Base-by-base conservation (phyloP, 73 alveolate species). In the Effrenium voratum region DNA sequence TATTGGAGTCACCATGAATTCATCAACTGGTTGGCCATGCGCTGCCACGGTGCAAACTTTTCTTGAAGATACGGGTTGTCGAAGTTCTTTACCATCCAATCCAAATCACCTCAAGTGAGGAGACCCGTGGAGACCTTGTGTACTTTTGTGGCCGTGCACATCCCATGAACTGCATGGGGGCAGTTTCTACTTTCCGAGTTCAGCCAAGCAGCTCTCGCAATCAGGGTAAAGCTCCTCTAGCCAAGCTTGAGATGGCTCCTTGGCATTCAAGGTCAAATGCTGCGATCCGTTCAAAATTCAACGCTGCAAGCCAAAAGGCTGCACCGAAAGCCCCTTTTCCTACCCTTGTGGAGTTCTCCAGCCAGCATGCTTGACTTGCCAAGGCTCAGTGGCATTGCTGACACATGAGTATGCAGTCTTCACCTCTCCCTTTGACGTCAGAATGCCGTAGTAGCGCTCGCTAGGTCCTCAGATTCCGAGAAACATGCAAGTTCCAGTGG, bases 241-340 rank as follows among this genome's bases (percentile, higher is more conserved):
- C 95, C 95, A 87, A 5, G 95, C 95, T 66, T 87, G 95, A 26
- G 95, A 87, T 43, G 84, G 95, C 50, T 87, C 95, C 95, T 87
- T 13, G 63, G 90, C 66, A 1, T 32, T 66, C 79, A 66, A 66
- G 40, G 2, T 24, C 30, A 8, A 8, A 8, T 19, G 19, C 63
- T 8, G 63, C 63, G 63, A 12, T 8, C 19, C 63, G 19, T 52
- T 12, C 63, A 19, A 19, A 52, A 19, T 52, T 19, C 26, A 52
- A 52, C 26, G 19, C 19, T 12, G 63, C 63, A 52, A 52, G 63
- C 8, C 8, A 52, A n/a, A n/a, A n/a, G n/a, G n/a, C n/a, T n/a
- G n/a, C n/a, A n/a, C n/a, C n/a, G n/a, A n/a, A n/a, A n/a, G n/a
- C 75, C 5, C 30, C 75, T 24, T 60, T 19, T 60, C 34, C 77